Evolutionary conservation across 495 filamentous ascomycete species (phyloP).

Genomic region (Talaromyces borbonicus): DNA sequence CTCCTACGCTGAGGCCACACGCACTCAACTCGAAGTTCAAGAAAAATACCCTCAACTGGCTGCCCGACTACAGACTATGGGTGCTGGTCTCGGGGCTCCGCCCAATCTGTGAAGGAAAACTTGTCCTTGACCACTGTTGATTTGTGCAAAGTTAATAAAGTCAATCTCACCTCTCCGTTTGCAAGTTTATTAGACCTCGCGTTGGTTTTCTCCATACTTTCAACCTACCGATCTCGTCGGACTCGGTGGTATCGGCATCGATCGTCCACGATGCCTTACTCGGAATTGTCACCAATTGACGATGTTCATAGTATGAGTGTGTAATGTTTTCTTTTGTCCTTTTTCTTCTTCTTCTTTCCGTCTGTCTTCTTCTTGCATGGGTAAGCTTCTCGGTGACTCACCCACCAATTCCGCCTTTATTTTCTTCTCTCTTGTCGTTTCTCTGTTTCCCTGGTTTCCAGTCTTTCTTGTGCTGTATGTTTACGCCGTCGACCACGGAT

Average conservation of each 20-base stretch:
- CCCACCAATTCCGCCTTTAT: background rate
- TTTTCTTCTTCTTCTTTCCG: background rate
- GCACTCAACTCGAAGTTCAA: constrained; percentile 95
- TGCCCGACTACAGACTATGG: constrained; percentile 69
- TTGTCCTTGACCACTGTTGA: too few species aligned
- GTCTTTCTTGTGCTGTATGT: too few species aligned
- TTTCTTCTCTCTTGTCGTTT: background rate
- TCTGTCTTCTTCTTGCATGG: background rate
- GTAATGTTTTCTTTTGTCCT: too few species aligned
- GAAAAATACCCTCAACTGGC: constrained; percentile 97
- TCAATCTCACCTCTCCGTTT: too few species aligned
- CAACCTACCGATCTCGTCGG: too few species aligned
- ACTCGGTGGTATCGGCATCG: too few species aligned
- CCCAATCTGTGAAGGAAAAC: constrained; percentile 29
- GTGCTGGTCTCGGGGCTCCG: constrained; percentile 32
- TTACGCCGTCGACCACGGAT: background rate
- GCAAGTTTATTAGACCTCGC: too few species aligned
- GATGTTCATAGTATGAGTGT: too few species aligned
- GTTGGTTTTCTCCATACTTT: too few species aligned
- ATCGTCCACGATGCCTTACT: too few species aligned
- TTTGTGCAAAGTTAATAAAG: too few species aligned
- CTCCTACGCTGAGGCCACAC: constrained; percentile 92
- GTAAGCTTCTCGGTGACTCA: background rate
- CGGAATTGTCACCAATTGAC: too few species aligned
- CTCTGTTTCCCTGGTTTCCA: background rate